Base-by-base conservation (phyloP, 2,329 filamentous ascomycete species). In the Fusarium musae region DNA sequence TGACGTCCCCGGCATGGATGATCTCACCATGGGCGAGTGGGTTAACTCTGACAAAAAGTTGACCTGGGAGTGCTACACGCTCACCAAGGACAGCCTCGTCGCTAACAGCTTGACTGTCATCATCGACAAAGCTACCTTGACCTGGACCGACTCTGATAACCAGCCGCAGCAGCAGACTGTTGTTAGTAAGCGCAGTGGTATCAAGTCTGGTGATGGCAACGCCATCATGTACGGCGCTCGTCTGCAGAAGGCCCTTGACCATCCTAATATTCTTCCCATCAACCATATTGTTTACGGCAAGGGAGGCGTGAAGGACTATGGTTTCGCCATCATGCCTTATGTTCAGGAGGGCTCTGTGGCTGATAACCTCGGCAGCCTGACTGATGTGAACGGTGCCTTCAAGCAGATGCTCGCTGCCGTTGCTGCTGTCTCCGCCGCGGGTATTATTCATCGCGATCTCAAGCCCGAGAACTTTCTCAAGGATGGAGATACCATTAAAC, bases 391-490 rank as follows among this genome's bases (percentile, higher is more conserved):
- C 8, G n/a, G 16, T 1, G 66, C 57, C 13, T 69, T 69, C 11
- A 66, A 66, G 15, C 66, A 69, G 44, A 69, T 69, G 42, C 62
- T 69, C n/a, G 66, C 43, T 21, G 66, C 63, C 0, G 56, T 69
- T 32, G 44, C 63, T 53, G 66, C 66, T 39, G 63, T 69, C 44
- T 61, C 66, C 1, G 57, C 39, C 4, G 63, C 62, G 5, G 66
- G 66, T 1, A 69, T 69, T 6, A 60, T 69, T 13, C 66, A 69
- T 8, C 66, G 62, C 3, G 65, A 68, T 36, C 56, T 69, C 32
- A 69, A 66, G 49, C 66, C 66, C 2, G 66, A 69, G 37, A 68
- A 70, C 63, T 70, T 70, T 21, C 63, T 70, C 32, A 59, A 63
- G 26, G 66, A 70, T 40, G 66, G 66, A 0, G 63, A 70, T 17